Base-by-base conservation (phyloP, 257 asterid genomes). In the Lithospermum erythrorhizon region DNA sequence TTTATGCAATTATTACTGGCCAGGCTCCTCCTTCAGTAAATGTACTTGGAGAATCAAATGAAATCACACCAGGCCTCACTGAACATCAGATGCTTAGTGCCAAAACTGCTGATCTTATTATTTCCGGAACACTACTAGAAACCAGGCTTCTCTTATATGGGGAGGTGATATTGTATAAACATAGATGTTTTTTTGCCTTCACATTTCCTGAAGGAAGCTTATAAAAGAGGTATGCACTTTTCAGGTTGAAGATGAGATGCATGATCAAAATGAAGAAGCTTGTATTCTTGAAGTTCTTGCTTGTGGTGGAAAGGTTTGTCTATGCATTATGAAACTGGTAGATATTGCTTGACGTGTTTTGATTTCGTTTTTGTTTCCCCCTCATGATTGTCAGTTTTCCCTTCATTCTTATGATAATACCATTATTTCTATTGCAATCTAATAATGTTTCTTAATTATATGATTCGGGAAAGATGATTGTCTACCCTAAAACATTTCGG, bases 261-360 rank as follows among this genome's bases (percentile, higher is more conserved):
- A 61, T 62, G 85, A 79, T 69, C 72, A 66, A 57, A 67, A 41
- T 70, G 83, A 75, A 32, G 98, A 93, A 74, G 76, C 79, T 70
- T 75, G 82, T 64, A 79, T 93, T 64, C 77, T 93, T 63, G 83
- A 89, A 75, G 79, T 86, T 78, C 90, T 89, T 79, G 98, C 96
- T 66, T 83, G 82, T 72, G 98, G 97, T 65, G 98, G 97, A 74
- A 93, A 93, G 98, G 98, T 88, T 67, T 66, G 86, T 75, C 19
- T 25, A 47, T 5, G 55, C 19, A 35, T 57, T 48, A 16, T 65
- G 19, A 29, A 23, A 19, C 61, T 51, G 22, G 22, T 19, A n/a
- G 20, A 61, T 61, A 17, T 57, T 67, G 59, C 68, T 60, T 37
- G 72, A 51, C 22, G 61, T 70, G 14, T 63, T 65, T 9, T 47